Evolutionary conservation across 208 protist species (phyloP).

Genomic region (Trypanosoma scelopori): DNA sequence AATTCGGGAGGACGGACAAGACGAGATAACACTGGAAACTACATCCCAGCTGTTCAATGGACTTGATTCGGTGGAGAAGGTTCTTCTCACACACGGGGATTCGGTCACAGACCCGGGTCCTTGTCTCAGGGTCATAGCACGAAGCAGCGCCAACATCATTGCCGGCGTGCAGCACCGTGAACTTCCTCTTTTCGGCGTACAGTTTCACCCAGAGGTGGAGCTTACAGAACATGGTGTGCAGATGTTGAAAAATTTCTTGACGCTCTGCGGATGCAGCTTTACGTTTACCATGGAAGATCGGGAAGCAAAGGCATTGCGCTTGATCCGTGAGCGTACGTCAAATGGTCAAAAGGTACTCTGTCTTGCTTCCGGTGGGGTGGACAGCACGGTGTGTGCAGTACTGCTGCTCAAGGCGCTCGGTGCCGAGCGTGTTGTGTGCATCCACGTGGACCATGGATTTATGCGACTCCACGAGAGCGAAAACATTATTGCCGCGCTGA

Average conservation of each 20-base stretch:
- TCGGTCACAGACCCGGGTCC: slow-evolving; percentile 42
- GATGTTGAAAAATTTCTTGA: slow-evolving; percentile 96
- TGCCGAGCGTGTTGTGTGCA: slow-evolving; percentile 91
- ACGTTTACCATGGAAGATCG: slow-evolving; percentile 87
- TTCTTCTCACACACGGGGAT: slow-evolving; percentile 97
- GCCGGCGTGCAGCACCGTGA: slow-evolving; percentile 75
- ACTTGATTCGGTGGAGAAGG: slow-evolving; percentile 46
- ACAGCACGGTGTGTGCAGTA: slow-evolving; percentile 97
- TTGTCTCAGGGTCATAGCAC: slow-evolving; percentile 59
- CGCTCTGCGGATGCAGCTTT: slow-evolving; percentile 73
- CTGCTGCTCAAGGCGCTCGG: slow-evolving; percentile 95
- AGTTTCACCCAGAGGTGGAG: slow-evolving; percentile 98
- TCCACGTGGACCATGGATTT: slow-evolving; percentile 99
- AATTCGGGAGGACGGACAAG: slow-evolving; percentile 95
- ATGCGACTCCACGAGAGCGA: slow-evolving; percentile 94
- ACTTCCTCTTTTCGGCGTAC: slow-evolving; percentile 89
- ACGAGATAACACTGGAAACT: slow-evolving; percentile 72
- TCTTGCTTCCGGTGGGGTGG: slow-evolving; percentile 98
- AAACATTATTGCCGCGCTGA: slow-evolving; percentile 81
- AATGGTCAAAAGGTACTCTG: slow-evolving; percentile 92
- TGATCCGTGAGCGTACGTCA: slow-evolving; percentile 89
- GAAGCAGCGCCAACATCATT: slow-evolving; percentile 72
- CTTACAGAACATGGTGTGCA: slow-evolving; percentile 91
- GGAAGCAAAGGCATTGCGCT: slow-evolving; percentile 82
- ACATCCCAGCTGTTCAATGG: slow-evolving; percentile 67